These are phyloP conservation scores for Xerocomus nothofagi DNA, from an alignment of 1,284 basidiomycete genomes.

Conservation along the genomic window DNA sequence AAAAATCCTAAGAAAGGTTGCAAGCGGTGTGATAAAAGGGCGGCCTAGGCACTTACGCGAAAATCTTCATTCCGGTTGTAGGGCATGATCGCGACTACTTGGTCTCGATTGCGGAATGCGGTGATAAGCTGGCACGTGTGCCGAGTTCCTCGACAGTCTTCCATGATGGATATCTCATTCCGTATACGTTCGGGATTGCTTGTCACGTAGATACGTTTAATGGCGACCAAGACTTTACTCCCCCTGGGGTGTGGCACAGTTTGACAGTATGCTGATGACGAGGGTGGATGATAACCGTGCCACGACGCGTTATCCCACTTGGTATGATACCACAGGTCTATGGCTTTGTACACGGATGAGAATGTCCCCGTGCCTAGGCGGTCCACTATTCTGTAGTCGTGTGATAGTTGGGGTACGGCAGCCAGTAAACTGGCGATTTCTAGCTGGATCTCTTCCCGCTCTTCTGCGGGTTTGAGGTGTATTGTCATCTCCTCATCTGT, in stretches of 20 bases:
- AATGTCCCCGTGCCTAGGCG: constrained; percentile 97
- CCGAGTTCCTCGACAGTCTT: constrained; percentile 77
- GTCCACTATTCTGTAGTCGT: constrained; percentile 86
- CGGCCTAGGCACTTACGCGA: constrained; percentile 55
- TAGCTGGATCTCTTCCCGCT: constrained; percentile 70
- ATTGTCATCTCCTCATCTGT: constrained; percentile 62
- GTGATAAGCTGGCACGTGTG: constrained; percentile 93
- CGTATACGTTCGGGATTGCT: constrained; percentile 90
- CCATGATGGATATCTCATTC: constrained; percentile 95
- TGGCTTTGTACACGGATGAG: constrained; percentile 97
- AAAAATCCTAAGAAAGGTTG: constrained; percentile 63
- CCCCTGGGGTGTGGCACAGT: constrained; percentile 42
- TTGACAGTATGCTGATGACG: constrained; percentile 63
- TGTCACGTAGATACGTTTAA: constrained; percentile 98
- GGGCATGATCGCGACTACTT: constrained; percentile 94
- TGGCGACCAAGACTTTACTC: constrained; percentile 78
- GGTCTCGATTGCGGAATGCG: constrained; percentile 89
- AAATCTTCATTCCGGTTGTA: constrained; percentile 94
- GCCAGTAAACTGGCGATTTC: constrained; percentile 71
- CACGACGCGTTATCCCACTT: constrained; percentile 85
- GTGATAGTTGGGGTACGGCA: constrained; percentile 60
- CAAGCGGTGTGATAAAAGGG: constrained; percentile 1
- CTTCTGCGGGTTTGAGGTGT: constrained; percentile 58
- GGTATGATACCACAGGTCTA: constrained; percentile 75
- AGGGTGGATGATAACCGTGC: constrained; percentile 64